Evolutionary conservation across 106 monocot species (phyloP), one percentile per base, ranked within the genome.

Genomic region (Dendrobium officinale): DNA sequence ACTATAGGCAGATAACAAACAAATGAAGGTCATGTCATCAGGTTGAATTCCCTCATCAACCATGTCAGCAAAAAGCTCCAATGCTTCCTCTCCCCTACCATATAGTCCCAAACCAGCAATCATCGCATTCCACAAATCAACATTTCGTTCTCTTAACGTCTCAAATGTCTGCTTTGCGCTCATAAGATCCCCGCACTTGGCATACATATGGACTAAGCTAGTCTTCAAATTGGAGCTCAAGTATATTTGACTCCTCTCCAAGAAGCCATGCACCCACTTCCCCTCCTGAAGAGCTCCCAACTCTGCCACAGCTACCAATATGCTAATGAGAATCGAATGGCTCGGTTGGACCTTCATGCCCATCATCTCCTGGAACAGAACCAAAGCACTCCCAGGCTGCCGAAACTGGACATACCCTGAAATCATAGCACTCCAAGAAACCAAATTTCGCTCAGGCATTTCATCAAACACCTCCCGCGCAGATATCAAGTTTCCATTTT

Each of bases 141-240:
- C 67, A 20, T 79, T 82, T 56, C 64, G 82, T 10, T 77, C 42
- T 33, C 56, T 66, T 67, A 70, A 73, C 4, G 18, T 33, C 15
- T 82, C 70, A 45, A 91, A 91, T 0, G 85, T 74, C 20, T 72
- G 77, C 11, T 79, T 78, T 1, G 81, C 91, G 7, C 27, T 54
- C 4, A 72, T 78, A 47, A 91, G 49, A 41, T 24, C 26, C 2
- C 91, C 91, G 19, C 91, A 88, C 37, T 86, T 91, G 4, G 20
- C 75, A 72, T 91, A 91, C 91, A 91, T 91, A 22, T 86, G 82
- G 42, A 91, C 77, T 37, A 91, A 86, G 5, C 86, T 82, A 42
- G 88, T 88, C 29, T 49, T 10, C 20, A 91, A 84, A 0, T 80
- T 79, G 1, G 84, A 17, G 24, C 83, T 78, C 4, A 77, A 54